phyloP scores from a whole-genome alignment of 768 basidiomycete species.

The Lyophyllum atratum region DNA sequence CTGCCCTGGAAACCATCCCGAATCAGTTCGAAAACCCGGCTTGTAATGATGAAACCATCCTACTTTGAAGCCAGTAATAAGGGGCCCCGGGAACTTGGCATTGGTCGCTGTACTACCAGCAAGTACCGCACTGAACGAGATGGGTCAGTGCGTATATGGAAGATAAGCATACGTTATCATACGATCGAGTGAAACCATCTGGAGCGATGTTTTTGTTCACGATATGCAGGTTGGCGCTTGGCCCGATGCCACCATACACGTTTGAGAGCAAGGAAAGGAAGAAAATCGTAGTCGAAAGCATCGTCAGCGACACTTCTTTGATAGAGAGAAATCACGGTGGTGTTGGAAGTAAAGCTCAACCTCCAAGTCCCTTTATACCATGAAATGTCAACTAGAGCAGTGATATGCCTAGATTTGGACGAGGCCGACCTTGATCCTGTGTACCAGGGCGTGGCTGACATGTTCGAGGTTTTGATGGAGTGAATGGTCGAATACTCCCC shows the following conservation, averaged over 20 bases:
- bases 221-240: conserved; percentile 28
- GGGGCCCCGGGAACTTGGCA: conserved; percentile 25
- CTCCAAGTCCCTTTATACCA: background rate
- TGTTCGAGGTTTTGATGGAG: background rate
- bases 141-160: background rate
- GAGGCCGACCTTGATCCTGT: background rate
- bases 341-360: no score
- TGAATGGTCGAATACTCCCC: background rate
- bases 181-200: conserved; percentile 41
- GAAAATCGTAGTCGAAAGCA: background rate
- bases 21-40: background rate
- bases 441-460: background rate
- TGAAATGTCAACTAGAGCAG: background rate
- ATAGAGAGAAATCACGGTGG: no score
- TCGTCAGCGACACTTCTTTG: no score
- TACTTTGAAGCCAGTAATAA: conserved; percentile 27
- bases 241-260: conserved; percentile 3
- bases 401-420: background rate
- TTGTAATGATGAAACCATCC: background rate
- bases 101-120: conserved; percentile 18
- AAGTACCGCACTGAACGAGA: conserved; percentile 21
- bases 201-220: conserved; percentile 39
- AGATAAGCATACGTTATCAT: conserved; percentile 1
- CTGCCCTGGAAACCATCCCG: conserved; percentile 27
- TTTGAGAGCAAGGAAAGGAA: conserved; percentile 1